These are phyloP conservation scores for Oligophagozyma castellii DNA, from an alignment of 1,139 yeast species.

Conservation along the genomic window DNA sequence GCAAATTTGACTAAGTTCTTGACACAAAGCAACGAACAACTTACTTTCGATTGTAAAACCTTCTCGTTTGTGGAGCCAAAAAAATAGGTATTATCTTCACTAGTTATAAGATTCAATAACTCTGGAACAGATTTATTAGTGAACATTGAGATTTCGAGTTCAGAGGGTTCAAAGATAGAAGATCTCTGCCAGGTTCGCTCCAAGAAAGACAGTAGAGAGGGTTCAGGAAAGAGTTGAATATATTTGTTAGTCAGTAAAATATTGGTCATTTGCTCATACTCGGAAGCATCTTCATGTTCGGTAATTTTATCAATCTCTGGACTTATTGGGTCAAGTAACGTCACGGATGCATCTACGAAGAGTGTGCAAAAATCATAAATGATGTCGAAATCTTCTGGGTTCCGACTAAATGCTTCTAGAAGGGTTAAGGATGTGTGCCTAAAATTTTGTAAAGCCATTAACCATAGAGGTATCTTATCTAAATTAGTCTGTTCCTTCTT, in stretches of 20 bases:
- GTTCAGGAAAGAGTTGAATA: conserved; percentile 17
- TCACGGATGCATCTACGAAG: conserved; percentile 11
- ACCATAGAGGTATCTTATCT: conserved; percentile 23
- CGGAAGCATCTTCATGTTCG: conserved; percentile 37
- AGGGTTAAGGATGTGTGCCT: conserved; percentile 31
- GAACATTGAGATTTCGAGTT: conserved; percentile 29
- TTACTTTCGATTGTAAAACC: conserved; percentile 25
- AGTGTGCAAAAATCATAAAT: conserved; percentile 11
- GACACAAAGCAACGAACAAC: conserved; percentile 35
- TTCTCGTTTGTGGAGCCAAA: conserved; percentile 39
- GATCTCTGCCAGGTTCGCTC: conserved; percentile 35
- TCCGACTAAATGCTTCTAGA: conserved; percentile 23
- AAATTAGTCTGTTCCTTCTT: conserved; percentile 27
- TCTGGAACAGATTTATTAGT: conserved; percentile 19
- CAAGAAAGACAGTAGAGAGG: conserved; percentile 32
- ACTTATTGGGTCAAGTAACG: conserved; percentile 11
- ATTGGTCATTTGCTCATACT: conserved; percentile 32
- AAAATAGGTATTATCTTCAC: conserved; percentile 26
- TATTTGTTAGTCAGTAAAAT: conserved; percentile 31
- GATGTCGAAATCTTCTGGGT: conserved; percentile 2
- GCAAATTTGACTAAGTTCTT: conserved; percentile 30
- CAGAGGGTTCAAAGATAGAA: conserved; percentile 36
- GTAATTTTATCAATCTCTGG: conserved; percentile 23
- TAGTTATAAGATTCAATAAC: conserved; percentile 21
- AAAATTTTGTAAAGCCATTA: conserved; percentile 28